Conservation (phyloP, 441 rosid genomes). For the Populus tomentosa region DNA sequence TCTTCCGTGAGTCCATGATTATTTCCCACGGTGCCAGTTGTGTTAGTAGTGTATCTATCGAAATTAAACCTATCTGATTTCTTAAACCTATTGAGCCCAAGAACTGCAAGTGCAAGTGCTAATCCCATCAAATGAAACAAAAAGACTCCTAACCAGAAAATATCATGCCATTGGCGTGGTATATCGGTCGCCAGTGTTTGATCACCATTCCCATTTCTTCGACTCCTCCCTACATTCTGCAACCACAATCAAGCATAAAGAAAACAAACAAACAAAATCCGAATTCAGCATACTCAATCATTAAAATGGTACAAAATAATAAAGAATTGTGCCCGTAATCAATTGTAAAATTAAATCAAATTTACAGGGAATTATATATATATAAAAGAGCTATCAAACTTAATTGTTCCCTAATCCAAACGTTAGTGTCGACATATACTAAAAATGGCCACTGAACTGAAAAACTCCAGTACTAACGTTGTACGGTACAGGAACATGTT, state of each 20-base stretch:
- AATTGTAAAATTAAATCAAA: not conserved
- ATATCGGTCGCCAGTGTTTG: slow-evolving; percentile 39
- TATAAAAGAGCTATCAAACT: not conserved
- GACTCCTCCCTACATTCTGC: slow-evolving; percentile 63
- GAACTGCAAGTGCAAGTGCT: slow-evolving; percentile 54
- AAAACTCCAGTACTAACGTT: not conserved
- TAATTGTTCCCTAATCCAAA: not conserved
- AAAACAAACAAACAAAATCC: not conserved
- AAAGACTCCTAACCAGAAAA: slow-evolving; percentile 84
- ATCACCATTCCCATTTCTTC: slow-evolving; percentile 45
- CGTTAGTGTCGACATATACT: not conserved
- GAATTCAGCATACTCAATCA: not conserved
- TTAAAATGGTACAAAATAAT: not conserved
- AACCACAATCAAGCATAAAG: slow-evolving; percentile 4
- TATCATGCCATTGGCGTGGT: slow-evolving; percentile 84
- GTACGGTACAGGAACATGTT: not conserved
- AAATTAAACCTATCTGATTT: slow-evolving; percentile 70
- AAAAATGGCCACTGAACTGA: not conserved
- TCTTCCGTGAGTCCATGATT: slow-evolving; percentile 59
- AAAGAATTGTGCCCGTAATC: not conserved
- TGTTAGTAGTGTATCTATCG: slow-evolving; percentile 42
- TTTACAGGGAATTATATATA: not conserved
- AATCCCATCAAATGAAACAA: slow-evolving; percentile 60
- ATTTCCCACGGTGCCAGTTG: slow-evolving; percentile 28
- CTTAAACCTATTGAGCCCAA: slow-evolving; percentile 73